Base-by-base conservation (phyloP, 768 basidiomycete species). In the Tephrocybe sp. region DNA sequence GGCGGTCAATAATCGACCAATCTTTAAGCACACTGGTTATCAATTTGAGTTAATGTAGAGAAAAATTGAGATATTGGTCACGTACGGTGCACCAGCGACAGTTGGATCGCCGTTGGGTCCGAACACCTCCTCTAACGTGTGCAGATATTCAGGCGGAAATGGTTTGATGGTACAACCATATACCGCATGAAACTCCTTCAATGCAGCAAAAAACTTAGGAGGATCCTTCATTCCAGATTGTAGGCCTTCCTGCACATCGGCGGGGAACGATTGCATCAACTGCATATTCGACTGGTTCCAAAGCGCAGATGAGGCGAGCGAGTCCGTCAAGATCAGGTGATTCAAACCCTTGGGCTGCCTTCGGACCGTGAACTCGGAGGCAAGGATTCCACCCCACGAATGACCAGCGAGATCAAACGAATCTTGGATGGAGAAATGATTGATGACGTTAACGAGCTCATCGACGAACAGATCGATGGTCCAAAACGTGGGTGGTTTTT, bases 331-430 rank as follows among this genome's bases (percentile, higher is more conserved):
- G 11, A 76, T 56, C 6, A 74, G 52, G 36, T 49, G 69, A 37
- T 62, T 67, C 9, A 79, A 51, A 0, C 75, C 75, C 0, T 44
- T 19, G 2, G 77, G 77, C n/a, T 72, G 65, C 11, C 65, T 63
- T 13, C 64, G 55, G 30, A 69, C 62, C 6, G 57, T 75, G 41
- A 72, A 77, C 31, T 75, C 69, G 5, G 65, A 53, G 0, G 66
- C 78, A 8, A 83, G 66, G 64, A 79, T 79, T 1, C 75, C 80
- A 11, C 82, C 50, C 81, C 81, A 82, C 4, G 78, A 81, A 40
- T 83, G 82, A 0, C 83, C 83, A 1, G 74, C 53, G 1, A 83
- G 57, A 53, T 74, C 69, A 58, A 73, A 83, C n/a, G 59, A 53
- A 5, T 61, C 55, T 8, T 59, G 35, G 50, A 82, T 71, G 0